Base-by-base conservation (phyloP, 2,329 filamentous ascomycete species). In the Arachnomyces sp. region DNA sequence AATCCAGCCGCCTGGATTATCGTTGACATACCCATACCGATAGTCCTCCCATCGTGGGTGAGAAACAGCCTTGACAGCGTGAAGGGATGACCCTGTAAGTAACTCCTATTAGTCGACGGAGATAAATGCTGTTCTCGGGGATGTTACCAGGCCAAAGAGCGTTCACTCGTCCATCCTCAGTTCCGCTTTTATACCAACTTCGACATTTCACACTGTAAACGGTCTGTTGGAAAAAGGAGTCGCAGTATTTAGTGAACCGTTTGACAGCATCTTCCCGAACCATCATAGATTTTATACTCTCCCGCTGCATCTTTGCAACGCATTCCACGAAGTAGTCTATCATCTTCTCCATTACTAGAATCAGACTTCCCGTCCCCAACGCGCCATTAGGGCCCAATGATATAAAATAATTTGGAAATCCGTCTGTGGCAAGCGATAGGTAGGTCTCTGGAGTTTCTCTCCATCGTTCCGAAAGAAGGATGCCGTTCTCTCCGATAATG, bases 1-100 rank as follows among this genome's bases (percentile, higher is more conserved):
- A 16, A 61, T 39, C 58, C 58, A 62, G 9, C 54, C 53, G 16
- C 46, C 48, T 1, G 50, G 47, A 16, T 61, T 61, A 20, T 55
- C 47, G 28, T 57, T 53, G n/a, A 57, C 42, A 43, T 65, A 65
- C 31, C 56, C 49, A 40, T 64, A 62, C 20, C 57, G 50, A 39
- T 53, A 64, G 43, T 64, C 61, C 36, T 65, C 63, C 61, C 60
- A 65, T 7, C 60, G 51, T 4, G 61, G 60, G 29, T 59, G 48
- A 3, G 50, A 45, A 11, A 64, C 47, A 2, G 51, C 53, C 39
- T 63, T 56, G 45, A 61, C 55, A 7, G 61, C 54, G 44, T 65
- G 61, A 16, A 65, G 50, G 2, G 60, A 60, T 1, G 57, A 61
- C 2, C 58, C 57, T 61, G 32, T 9, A 9, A 25, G 5, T 9